Evolutionary conservation across 257 asterid genomes (phyloP), one percentile per base, ranked within the genome.

Genomic region (Penstemon barbatus): DNA sequence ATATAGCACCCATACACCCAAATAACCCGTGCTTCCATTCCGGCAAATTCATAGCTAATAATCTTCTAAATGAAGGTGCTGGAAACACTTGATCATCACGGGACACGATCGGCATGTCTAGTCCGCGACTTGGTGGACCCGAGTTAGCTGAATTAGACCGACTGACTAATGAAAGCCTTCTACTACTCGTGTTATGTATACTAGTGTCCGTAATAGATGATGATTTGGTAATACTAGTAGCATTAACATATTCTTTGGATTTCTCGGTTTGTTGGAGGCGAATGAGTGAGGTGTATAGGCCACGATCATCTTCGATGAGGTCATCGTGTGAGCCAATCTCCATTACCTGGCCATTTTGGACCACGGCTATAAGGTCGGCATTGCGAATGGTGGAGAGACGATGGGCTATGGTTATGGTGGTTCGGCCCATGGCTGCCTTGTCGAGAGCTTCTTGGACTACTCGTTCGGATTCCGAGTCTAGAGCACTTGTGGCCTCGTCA

Each of bases 401-500:
- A 36, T 73, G 77, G 39, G 77, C 77, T 66, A 73, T 73, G 58
- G 66, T 46, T 4, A 73, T 65, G 25, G 77, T 73, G 15, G 77
- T 73, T 5, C 69, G 67, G 1, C 77, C 77, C 50, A 60, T 11
- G 5, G 72, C 56, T 5, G 72, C 72, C 56, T 65, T 65, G 61
- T 44, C 97, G 2, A 93, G 86, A 38, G 97, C 96, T 61, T 87
- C 96, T 55, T 90, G 96, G 63, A 94, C 96, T 3, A 79, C 83
- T 5, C 92, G 74, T 49, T 93, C 99, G 2, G 99, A 90, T 79
- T 93, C 91, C 0, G 95, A 84, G 81, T 93, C 99, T 0, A 93
- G 80, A 36, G 99, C 99, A 68, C 99, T 93, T 0, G 99, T 93
- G 74, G 99, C 97, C 78, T 92, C 98, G 43, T 92, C 98, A 0